Base-by-base conservation (phyloP, 2,329 filamentous ascomycete genomes). In the Ambrosiella beaveri region DNA sequence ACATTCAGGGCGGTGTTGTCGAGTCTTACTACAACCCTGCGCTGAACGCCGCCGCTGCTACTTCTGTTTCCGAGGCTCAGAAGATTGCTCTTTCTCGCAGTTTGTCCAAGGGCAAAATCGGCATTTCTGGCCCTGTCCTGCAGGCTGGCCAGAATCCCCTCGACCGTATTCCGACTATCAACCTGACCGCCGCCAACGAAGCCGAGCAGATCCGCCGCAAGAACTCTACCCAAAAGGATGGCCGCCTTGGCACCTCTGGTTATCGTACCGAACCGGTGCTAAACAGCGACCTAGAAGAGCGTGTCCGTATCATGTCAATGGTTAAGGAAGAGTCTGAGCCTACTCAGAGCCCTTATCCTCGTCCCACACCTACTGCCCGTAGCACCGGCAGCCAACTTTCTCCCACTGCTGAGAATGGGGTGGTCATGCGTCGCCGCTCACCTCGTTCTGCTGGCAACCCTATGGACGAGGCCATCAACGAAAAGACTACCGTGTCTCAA, bases 51-150 rank as follows among this genome's bases (percentile, higher is more conserved):
- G 69, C 70, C 3, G 62, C 67, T 7, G 63, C 65, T 57, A 63
- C 65, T 35, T 62, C 65, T 12, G 62, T 63, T 49, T 57, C 61
- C 55, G 40, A 59, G 55, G 59, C 61, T 47, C 59, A 60, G 63
- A 36, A 60, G 52, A 57, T 56, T 61, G 61, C 54, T 61, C 41
- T 58, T 2, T 54, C 57, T 19, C 45, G 63, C 56, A 60, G 62
- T 59, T 40, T 62, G 11, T 61, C 62, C 7, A 65, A 65, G 5
- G 70, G 69, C 7, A 77, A 72, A 59, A 62, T 75, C 15, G 64
- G 65, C 3, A 80, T 80, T 39, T 79, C 77, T 9, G 68, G 71
- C 11, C 77, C 78, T 0, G 70, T 80, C 40, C 63, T 77, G 11
- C 66, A 70, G 60, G 59, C 56, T 39, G 65, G 70, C 15, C 61